A percentile compares a stretch with the other conserved stretches of the same genome.
phyloP scores from a whole-genome alignment of 2,329 filamentous ascomycete genomes.

The Annulohypoxylon truncatum region DNA sequence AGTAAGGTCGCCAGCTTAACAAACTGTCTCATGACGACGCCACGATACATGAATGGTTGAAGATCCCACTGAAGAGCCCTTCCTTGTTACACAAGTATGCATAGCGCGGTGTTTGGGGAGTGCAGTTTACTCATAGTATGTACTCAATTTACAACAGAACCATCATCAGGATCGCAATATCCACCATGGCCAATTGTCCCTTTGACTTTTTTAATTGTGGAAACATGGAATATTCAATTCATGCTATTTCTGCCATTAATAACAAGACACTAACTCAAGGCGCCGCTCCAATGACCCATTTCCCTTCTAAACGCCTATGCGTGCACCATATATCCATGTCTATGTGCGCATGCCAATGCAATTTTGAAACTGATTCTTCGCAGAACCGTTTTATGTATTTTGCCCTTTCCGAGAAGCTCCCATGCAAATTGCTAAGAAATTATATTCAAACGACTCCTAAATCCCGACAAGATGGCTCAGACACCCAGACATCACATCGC shows the following conservation, averaged over 20 bases:
- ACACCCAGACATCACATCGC: neutral
- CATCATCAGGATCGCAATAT: neutral
- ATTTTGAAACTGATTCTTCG: slow-evolving; percentile 13
- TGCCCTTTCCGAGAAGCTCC: slow-evolving; percentile 10
- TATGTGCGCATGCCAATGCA: slow-evolving; percentile 22
- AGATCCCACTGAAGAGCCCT: neutral
- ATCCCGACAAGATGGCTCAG: neutral
- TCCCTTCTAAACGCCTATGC: slow-evolving; percentile 26
- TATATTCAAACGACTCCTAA: neutral
- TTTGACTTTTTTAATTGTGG: neutral
- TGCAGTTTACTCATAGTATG: neutral
- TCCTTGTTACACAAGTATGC: neutral
- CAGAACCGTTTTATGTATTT: slow-evolving; percentile 18
- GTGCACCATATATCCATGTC: slow-evolving; percentile 14
- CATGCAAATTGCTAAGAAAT: slow-evolving; percentile 17
- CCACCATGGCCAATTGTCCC: neutral
- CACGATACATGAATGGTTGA: slow-evolving; percentile 2
- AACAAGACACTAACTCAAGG: neutral
- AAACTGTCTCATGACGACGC: neutral
- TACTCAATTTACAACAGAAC: slow-evolving; percentile 1
- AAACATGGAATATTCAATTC: slow-evolving; percentile 5
- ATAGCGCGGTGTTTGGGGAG: slow-evolving; percentile 29
- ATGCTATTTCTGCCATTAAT: slow-evolving; percentile 14
- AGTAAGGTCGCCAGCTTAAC: neutral
- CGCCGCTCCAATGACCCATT: neutral